Base-by-base conservation (phyloP, 1,139 yeast genomes). In the Wickerhamiella infanticola region DNA sequence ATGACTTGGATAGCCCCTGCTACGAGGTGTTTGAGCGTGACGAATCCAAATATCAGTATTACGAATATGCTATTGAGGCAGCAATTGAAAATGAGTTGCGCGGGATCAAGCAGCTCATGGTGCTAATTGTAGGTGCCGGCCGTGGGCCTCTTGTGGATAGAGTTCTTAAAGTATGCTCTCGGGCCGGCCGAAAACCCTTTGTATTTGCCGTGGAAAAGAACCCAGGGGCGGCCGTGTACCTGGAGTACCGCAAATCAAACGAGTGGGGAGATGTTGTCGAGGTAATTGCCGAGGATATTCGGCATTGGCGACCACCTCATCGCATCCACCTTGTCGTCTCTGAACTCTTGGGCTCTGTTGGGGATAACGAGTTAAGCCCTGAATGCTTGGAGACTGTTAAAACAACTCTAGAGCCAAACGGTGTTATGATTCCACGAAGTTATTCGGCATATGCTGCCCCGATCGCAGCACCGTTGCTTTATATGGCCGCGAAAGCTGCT, bases 301-400 rank as follows among this genome's bases (percentile, higher is more conserved):
- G 86, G 29, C 50, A 55, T 3, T 72, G 77, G 72, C 49, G 59
- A 18, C 68, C 67, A 5, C 48, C 50, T 1, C 49, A 51, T 24
- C 63, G 63, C 35, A 68, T 71, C 45, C 73, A 81, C 55, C 58
- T 86, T 40, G 71, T 86, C 11, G 69, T 88, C 1, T 81, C 94
- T 39, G 97, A 88, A 59, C 66, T 88, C 31, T 62, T 88, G 27
- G 96, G 96, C 2, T 83, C 95, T 5, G 81, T 86, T 64, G 96
- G 94, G 1, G 90, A 93, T 60, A 88, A 88, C 60, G 97, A 88
- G 58, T 67, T 83, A 13, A 72, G 84, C 11, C 96, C 96, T 0
- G 97, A 88, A 58, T 79, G 93, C 48, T 63, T 72, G 24, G 68
- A 64, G 44, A 63, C 63, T 3, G 59, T 59, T 13, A 64, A 55